Base-by-base conservation (phyloP, 257 asterid species). In the Solanum boliviense region DNA sequence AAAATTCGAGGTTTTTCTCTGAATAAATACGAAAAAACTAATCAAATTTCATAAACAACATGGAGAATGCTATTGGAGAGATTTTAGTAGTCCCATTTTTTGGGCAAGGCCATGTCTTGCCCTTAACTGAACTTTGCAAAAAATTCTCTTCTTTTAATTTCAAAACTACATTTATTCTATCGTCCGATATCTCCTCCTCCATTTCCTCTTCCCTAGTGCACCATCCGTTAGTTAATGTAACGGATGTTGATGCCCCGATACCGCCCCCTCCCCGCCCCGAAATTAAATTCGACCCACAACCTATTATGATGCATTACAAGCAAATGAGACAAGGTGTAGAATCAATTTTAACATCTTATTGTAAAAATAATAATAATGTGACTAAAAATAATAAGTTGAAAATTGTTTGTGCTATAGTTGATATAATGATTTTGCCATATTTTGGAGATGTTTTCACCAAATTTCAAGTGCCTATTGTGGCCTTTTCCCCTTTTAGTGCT, bases 101-200 rank as follows among this genome's bases (percentile, higher is more conserved):
- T 87, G 98, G 98, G 0, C 98, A 93, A 74, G 98, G 98, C 86
- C 98, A 95, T 74, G 91, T 95, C 60, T 89, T 89, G 16, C 98
- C 98, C 2, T 91, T 91, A 88, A 92, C 90, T 31, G 98, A 95
- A 90, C 92, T 95, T 44, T 94, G 98, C 89, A 93, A 88, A 91
- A 93, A 87, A 75, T 74, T 93, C 3, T 89, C 95, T 9, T 89
- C 92, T 60, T 60, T 86, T 41, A 86, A 93, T 75, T 90, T 89
- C 90, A 92, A 88, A 62, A 81, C 94, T 65, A 89, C 90, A 41
- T 84, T 95, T 31, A 90, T 95, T 73, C 89, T 95, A 88, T 96
- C 98, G 39, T 92, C 95, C 18, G 91, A 91, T 35, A 93, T 94
- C 36, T 93, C 98, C 88, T 92, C 97, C 89, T 95, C 96, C 32